Evolutionary conservation across 2,329 filamentous ascomycete genomes (phyloP).

Genomic region (Trichoderma lentiforme): DNA sequence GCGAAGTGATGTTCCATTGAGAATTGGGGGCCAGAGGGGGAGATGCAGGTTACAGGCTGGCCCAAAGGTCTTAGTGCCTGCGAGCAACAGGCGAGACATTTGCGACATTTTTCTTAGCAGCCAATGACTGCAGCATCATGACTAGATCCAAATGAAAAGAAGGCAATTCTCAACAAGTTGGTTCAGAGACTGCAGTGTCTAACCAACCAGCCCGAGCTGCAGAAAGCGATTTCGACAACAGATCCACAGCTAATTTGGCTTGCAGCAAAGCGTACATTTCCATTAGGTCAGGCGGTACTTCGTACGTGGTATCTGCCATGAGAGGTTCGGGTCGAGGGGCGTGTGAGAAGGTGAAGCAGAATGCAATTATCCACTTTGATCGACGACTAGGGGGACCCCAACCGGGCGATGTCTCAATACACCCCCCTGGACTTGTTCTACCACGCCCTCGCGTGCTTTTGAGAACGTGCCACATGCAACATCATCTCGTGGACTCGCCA

Average conservation of each 20-base stretch:
- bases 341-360: neutral
- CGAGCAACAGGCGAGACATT: neutral
- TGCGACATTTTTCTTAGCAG: neutral
- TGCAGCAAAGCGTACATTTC: constrained; percentile 2
- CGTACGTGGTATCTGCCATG: neutral
- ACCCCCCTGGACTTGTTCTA: neutral
- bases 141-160: neutral
- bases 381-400: constrained; percentile 12
- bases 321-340: neutral
- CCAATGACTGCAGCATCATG: constrained; percentile 5
- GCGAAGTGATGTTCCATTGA: neutral
- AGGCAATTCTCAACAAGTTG: neutral
- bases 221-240: neutral
- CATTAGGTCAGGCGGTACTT: constrained; percentile 13
- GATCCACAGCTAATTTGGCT: constrained; percentile 14
- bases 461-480: constrained; percentile 18
- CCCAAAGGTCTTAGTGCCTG: neutral
- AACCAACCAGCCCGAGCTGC: neutral
- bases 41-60: neutral
- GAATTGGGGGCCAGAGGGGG: neutral
- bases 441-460: constrained; percentile 10
- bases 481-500: constrained; percentile 18
- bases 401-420: neutral
- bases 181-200: neutral
- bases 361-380: constrained; percentile 9